Conservation (phyloP, 306 rosid species). For the Prunus persica region Prunus_persica_NCBIv2 NC_034016.1:11126001-11126500, state of each 20-base stretch:
- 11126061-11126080: not conserved
- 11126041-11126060: not conserved
- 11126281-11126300: slow-evolving; percentile 1
- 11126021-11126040: not conserved
- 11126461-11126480: too few species aligned
- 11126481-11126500: not conserved
- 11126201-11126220: not conserved
- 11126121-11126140: not conserved
- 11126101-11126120: not conserved
- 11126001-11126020: not conserved
- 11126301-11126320: not conserved
- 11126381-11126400: not conserved
- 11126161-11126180: not conserved
- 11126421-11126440: not conserved
- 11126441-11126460: not conserved
- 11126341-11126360: not conserved
- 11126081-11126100: not conserved
- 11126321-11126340: not conserved
- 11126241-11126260: not conserved
- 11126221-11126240: not conserved
- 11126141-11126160: not conserved
- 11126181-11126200: not conserved
- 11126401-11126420: not conserved
- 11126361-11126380: not conserved
- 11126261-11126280: not conserved